phyloP scores from a whole-genome alignment of 495 filamentous ascomycete genomes.

The Choiromyces venosus region DNA sequence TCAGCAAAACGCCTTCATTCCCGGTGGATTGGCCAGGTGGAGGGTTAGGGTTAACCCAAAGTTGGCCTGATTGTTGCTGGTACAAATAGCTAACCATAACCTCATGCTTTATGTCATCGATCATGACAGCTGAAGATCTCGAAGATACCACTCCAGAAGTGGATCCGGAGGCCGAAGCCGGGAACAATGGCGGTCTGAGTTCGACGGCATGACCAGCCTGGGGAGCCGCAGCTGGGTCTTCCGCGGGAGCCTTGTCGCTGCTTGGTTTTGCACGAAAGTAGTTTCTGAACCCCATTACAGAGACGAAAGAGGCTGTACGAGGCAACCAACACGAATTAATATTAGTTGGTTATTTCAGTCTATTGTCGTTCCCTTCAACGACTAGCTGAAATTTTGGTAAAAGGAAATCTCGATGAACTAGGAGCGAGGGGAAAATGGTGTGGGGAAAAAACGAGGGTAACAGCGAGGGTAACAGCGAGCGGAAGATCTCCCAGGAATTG shows the following conservation, averaged over 20 bases:
- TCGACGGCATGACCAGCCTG: slow-evolving; percentile 44
- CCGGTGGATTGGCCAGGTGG: slow-evolving; percentile 47
- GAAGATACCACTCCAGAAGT: slow-evolving; percentile 43
- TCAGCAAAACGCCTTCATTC: slow-evolving; percentile 64
- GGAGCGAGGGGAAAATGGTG: neutral
- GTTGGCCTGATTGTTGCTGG: slow-evolving; percentile 64
- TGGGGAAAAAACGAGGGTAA: neutral
- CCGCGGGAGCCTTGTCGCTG: slow-evolving; percentile 33
- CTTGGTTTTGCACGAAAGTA: slow-evolving; percentile 58
- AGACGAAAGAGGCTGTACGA: neutral
- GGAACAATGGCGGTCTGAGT: slow-evolving; percentile 47
- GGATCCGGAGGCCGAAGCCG: slow-evolving; percentile 23
- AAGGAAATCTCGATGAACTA: neutral
- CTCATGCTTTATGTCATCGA: slow-evolving; percentile 75
- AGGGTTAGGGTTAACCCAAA: slow-evolving; percentile 64
- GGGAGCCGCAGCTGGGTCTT: slow-evolving; percentile 23
- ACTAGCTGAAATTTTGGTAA: neutral
- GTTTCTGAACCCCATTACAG: slow-evolving; percentile 55
- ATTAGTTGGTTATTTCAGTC: neutral
- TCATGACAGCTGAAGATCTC: slow-evolving; percentile 46
- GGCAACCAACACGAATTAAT: neutral
- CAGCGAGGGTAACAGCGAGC: neutral
- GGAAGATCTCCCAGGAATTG: neutral
- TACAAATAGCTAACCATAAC: slow-evolving; percentile 79
- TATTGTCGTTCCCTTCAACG: neutral